Evolutionary conservation across 2,329 filamentous ascomycete species (phyloP).

Genomic region (Calonectria ilicicola): DNA sequence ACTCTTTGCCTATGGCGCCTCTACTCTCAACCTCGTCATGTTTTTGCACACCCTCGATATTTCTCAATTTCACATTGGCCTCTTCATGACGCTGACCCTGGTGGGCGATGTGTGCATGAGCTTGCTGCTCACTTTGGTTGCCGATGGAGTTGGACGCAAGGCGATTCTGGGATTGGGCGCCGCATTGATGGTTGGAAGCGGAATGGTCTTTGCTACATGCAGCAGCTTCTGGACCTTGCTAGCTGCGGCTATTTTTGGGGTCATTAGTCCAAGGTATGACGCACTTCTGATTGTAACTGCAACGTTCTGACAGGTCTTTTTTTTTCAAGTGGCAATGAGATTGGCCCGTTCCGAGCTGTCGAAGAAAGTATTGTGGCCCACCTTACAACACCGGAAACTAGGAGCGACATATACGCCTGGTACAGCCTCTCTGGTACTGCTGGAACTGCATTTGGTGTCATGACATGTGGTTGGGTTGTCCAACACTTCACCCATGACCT

Average conservation of each 20-base stretch:
- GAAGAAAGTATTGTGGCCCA: constrained; percentile 72
- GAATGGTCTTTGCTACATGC: constrained; percentile 64
- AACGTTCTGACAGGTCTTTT: neutral
- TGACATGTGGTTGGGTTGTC: constrained; percentile 70
- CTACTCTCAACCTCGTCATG: constrained; percentile 67
- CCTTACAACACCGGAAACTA: constrained; percentile 57
- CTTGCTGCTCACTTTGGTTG: constrained; percentile 68
- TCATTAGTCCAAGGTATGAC: constrained; percentile 67
- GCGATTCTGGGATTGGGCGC: constrained; percentile 67
- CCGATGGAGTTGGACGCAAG: constrained; percentile 68
- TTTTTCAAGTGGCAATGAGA: constrained; percentile 68
- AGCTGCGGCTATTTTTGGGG: constrained; percentile 67
- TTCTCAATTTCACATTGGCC: constrained; percentile 64
- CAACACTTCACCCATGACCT: constrained; percentile 58
- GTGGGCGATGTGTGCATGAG: constrained; percentile 70
- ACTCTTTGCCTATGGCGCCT: constrained; percentile 72
- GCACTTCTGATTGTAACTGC: neutral
- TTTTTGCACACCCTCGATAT: constrained; percentile 65
- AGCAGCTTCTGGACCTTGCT: constrained; percentile 70
- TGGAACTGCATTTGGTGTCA: constrained; percentile 70
- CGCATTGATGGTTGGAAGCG: constrained; percentile 66
- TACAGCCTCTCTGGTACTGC: constrained; percentile 69
- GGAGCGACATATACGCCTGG: constrained; percentile 72
- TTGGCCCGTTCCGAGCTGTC: constrained; percentile 72
- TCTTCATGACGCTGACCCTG: constrained; percentile 76